Percentiles rank a stretch among this genome's conserved stretches.
These are phyloP conservation scores for Fulvia fulva DNA, from an alignment of 2,329 filamentous ascomycete species.

Conservation along the genomic window DNA sequence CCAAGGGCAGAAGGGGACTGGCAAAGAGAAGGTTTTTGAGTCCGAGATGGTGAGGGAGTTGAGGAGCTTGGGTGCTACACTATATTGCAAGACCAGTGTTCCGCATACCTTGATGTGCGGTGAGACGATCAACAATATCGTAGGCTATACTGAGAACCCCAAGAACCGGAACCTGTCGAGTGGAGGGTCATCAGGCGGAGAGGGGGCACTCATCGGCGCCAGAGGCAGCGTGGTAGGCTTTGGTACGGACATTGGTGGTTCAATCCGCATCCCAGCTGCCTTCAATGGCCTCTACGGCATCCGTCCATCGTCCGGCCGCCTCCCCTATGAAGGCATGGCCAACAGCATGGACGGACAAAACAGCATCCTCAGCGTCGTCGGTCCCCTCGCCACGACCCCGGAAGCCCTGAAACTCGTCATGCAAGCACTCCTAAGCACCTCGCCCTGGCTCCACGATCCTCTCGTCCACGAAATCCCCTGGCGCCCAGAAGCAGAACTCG, in stretches of 20 bases:
- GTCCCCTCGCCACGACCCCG: constrained; percentile 57
- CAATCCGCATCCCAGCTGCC: constrained; percentile 56
- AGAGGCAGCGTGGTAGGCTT: constrained; percentile 54
- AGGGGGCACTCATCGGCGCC: constrained; percentile 54
- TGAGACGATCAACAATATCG: constrained; percentile 60
- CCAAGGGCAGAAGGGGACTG: constrained; percentile 50
- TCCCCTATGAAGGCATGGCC: constrained; percentile 51
- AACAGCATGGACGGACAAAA: constrained; percentile 64
- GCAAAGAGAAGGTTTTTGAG: constrained; percentile 50
- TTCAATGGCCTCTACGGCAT: constrained; percentile 58
- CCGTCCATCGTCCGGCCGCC: constrained; percentile 51
- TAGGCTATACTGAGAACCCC: constrained; percentile 56
- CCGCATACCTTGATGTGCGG: constrained; percentile 56
- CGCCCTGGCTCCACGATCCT: constrained; percentile 66
- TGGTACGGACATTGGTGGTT: constrained; percentile 53
- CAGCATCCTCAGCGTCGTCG: constrained; percentile 59
- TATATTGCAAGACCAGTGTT: constrained; percentile 55
- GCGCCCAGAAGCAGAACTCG: constrained; percentile 47
- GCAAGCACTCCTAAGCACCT: constrained; percentile 52
- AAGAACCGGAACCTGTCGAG: constrained; percentile 51
- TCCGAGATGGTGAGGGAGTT: constrained; percentile 57
- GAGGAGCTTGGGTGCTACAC: constrained; percentile 50
- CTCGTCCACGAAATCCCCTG: constrained; percentile 63
- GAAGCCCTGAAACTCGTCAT: constrained; percentile 54
- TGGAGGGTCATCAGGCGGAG: constrained; percentile 58